phyloP scores from a whole-genome alignment of 192 early-diverging fungal species.

The Fimicolochytrium jonesii region DNA sequence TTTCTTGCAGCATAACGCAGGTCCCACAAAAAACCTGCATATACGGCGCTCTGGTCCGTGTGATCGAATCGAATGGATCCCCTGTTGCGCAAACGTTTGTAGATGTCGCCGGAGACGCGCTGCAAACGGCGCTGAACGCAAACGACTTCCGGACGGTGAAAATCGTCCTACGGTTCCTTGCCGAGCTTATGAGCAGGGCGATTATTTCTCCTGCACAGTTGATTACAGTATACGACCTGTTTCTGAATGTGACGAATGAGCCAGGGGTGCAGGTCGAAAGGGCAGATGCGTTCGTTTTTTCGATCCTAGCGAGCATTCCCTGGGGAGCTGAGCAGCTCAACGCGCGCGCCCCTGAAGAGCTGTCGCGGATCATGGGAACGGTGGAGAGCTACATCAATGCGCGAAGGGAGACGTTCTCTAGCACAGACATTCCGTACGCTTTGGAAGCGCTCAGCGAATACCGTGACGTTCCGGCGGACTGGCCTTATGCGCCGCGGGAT shows the following conservation, averaged over 20 bases:
- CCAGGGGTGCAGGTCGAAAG: constrained; percentile 40
- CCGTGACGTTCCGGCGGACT: constrained; percentile 26
- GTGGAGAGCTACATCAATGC: constrained; percentile 35
- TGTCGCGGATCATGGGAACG: constrained; percentile 23
- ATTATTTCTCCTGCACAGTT: constrained; percentile 66
- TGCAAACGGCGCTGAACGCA: constrained; percentile 52
- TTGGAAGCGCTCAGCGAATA: constrained; percentile 34
- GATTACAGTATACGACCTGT: constrained; percentile 57
- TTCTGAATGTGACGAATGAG: constrained; percentile 58
- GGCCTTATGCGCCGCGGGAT: constrained; percentile 35
- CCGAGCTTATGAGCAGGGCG: constrained; percentile 63
- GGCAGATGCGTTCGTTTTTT: constrained; percentile 68
- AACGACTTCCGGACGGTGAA: constrained; percentile 72
- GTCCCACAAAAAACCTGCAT: constrained; percentile 69
- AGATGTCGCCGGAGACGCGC: constrained; percentile 42
- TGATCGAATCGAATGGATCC: constrained; percentile 72
- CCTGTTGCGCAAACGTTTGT: constrained; percentile 66
- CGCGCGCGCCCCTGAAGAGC: constrained; percentile 46
- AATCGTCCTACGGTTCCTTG: constrained; percentile 45
- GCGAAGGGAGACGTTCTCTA: constrained; percentile 10
- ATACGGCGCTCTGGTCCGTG: constrained; percentile 77
- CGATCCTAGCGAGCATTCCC: constrained; percentile 74
- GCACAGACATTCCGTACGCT: constrained; percentile 24
- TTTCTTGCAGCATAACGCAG: constrained; percentile 55
- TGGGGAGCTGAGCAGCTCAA: constrained; percentile 54